Base-by-base conservation (phyloP, 2,329 filamentous ascomycete genomes). In the Diaporthe amygdali region DNA sequence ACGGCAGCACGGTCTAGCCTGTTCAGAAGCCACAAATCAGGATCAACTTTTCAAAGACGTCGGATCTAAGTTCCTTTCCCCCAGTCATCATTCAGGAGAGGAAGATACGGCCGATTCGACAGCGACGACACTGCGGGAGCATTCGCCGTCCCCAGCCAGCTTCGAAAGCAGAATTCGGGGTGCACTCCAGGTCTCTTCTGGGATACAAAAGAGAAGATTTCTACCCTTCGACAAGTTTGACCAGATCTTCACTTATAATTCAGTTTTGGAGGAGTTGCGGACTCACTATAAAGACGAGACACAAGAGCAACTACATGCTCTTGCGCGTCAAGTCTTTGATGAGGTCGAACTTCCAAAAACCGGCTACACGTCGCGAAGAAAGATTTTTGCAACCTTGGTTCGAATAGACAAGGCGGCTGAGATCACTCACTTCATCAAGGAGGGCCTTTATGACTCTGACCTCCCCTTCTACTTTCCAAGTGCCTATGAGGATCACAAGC, bases 191-290 rank as follows among this genome's bases (percentile, higher is more conserved):
- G 17, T 44, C 15, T 55, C 49, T 1, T 46, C 66, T 6, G 37
- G 17, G 49, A 61, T 47, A 32, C 1, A 25, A 6, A 22, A 59
- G 30, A n/a, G 2, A 6, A 61, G 12, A 14, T 69, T 69, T 5
- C 51, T 69, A 22, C 67, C 67, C 6, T 39, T 64, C 37, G n/a
- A 52, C 14, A 69, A 74, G 46, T 59, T 73, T 54, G 32, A 61
- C 6, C 75, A 77, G 15, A 76, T 81, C 34, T 80, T 81, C 69
- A 81, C 72, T 51, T 76, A 70, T 63, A 73, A 76, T 75, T 83
- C 76, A 52, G 76, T 73, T 51, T 77, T 76, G 76, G 78, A 73
- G 2, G 34, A 69, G 46, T 47, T 69, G 25, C 55, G 34, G 5
- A 12, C 22, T 17, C 37, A 32, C 3, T 22, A 15, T 6, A 20